Evolutionary conservation across 495 filamentous ascomycete species (phyloP).

Genomic region (Amniculicola lignicola): DNA sequence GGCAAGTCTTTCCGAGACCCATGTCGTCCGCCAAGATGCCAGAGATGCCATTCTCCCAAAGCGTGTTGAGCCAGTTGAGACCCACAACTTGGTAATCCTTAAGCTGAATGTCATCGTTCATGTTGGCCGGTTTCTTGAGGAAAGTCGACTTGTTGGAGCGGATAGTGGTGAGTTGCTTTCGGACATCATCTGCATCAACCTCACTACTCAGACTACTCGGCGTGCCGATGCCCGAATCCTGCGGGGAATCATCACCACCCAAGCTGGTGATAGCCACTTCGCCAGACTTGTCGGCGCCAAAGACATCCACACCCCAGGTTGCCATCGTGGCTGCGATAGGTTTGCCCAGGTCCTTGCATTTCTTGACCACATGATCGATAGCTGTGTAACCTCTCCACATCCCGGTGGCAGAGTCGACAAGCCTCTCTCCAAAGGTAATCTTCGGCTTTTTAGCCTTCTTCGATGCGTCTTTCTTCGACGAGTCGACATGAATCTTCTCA

Average conservation of each 20-base stretch:
- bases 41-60: constrained; percentile 72
- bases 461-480: constrained; percentile 43
- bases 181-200: constrained; percentile 47
- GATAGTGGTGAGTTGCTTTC: not conserved
- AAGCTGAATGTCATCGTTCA: constrained; percentile 66
- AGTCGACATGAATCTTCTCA: constrained; percentile 54
- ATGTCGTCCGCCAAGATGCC: constrained; percentile 97
- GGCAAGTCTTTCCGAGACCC: constrained; percentile 96
- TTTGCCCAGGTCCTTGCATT: constrained; percentile 67
- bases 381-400: constrained; percentile 74
- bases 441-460: constrained; percentile 44
- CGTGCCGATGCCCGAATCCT: constrained; percentile 74
- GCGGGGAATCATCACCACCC: constrained; percentile 41
- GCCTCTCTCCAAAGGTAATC: constrained; percentile 61
- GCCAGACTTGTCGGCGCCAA: constrained; percentile 58
- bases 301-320: constrained; percentile 74
- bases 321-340: constrained; percentile 67
- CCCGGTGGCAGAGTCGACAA: constrained; percentile 67
- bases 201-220: constrained; percentile 55
- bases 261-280: constrained; percentile 68
- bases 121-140: constrained; percentile 68
- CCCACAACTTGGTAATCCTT: constrained; percentile 94
- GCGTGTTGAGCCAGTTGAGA: constrained; percentile 84
- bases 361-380: constrained; percentile 71
- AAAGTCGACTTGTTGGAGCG: constrained; percentile 39